A percentile compares a stretch with the other conserved stretches of the same genome.
phyloP scores from a whole-genome alignment of 805 yeast genomes.

The Vanderwaltozyma yarrowii region DNA sequence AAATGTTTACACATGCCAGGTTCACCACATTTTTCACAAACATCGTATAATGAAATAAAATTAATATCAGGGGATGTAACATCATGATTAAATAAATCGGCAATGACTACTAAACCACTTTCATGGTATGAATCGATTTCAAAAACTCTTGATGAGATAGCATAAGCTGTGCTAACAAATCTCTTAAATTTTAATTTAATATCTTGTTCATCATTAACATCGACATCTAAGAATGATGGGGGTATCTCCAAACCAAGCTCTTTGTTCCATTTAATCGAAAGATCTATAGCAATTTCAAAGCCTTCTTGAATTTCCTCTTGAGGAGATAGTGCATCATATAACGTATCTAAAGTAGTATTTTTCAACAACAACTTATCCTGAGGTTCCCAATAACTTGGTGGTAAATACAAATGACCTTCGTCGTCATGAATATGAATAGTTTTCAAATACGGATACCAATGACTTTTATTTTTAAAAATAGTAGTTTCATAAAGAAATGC shows the following conservation, averaged over 20 bases:
- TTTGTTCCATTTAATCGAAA: conserved; percentile 28
- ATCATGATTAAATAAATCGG: conserved; percentile 77
- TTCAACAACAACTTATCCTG: conserved; percentile 36
- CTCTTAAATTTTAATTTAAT: conserved; percentile 26
- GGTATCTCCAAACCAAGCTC: conserved; percentile 25
- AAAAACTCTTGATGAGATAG: conserved; percentile 71
- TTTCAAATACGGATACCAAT: conserved; percentile 63
- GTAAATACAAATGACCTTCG: conserved; percentile 31
- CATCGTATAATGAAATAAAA: conserved; percentile 48
- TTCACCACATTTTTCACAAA: conserved; percentile 43
- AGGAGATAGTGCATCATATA: conserved; percentile 32
- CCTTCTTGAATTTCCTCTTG: conserved; percentile 32
- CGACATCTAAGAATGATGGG: conserved; percentile 17
- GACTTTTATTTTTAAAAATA: conserved; percentile 49
- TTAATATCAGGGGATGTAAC: conserved; percentile 51
- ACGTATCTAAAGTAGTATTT: conserved; percentile 54
- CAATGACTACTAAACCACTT: conserved; percentile 78
- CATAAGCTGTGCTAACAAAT: conserved; percentile 50
- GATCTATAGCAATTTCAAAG: conserved; percentile 29
- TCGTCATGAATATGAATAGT: conserved; percentile 35
- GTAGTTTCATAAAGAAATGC: conserved; percentile 62
- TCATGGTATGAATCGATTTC: conserved; percentile 68
- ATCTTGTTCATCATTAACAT: conserved; percentile 17
- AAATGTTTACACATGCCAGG: conserved; percentile 34
- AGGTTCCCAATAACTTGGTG: conserved; percentile 59